A percentile compares a stretch with the other conserved stretches of the same genome.
These are phyloP conservation scores for Juglanconis sp. DNA, from an alignment of 2,329 filamentous ascomycete species.

Conservation along the genomic window DNA sequence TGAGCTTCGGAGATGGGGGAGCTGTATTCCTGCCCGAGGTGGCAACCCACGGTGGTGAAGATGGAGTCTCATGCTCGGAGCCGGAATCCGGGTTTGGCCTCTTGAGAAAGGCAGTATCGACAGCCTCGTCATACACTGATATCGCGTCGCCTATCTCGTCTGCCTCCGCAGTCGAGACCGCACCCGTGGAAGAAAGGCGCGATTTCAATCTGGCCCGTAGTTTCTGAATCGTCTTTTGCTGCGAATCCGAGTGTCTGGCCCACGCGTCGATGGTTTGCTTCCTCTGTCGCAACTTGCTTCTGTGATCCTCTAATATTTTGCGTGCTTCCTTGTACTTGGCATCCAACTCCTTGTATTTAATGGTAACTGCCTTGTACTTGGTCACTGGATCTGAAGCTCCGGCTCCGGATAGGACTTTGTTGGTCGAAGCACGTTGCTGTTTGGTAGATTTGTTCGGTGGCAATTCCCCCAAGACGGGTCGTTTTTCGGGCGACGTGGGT, in stretches of 20 bases:
- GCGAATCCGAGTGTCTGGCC: constrained; percentile 40
- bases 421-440: background rate
- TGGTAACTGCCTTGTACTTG: background rate
- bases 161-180: background rate
- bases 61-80: background rate
- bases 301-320: constrained; percentile 38
- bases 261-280: constrained; percentile 42
- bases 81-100: background rate
- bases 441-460: constrained; percentile 12
- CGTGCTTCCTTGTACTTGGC: constrained; percentile 39
- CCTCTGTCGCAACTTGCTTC: constrained; percentile 36
- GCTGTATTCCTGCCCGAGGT: background rate
- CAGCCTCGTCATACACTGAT: background rate
- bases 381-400: constrained; percentile 12
- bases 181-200: background rate
- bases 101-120: background rate
- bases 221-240: constrained; percentile 41
- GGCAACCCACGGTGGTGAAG: background rate
- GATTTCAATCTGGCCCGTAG: constrained; percentile 35
- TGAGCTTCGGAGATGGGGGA: background rate
- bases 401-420: background rate
- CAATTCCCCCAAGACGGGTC: constrained; percentile 14
- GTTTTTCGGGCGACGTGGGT: constrained; percentile 1
- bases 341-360: constrained; percentile 35
- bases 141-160: background rate